Evolutionary conservation across 352 stramenopile species (phyloP).

Genomic region (Phytophthora crassamura): DNA sequence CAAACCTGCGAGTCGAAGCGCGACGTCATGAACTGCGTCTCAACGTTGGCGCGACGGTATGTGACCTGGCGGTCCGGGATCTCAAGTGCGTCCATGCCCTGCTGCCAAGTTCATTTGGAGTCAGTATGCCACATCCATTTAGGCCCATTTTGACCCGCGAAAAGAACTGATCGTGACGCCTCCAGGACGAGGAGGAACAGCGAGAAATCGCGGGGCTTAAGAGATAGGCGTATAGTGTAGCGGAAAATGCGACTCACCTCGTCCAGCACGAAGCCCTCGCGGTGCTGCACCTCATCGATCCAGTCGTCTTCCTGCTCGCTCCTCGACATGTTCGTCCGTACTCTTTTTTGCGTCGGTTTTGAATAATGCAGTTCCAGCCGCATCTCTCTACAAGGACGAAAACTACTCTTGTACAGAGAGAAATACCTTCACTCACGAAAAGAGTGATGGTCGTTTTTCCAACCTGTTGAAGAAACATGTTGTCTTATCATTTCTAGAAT

Average conservation of each 20-base stretch:
- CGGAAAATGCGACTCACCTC: slow-evolving; percentile 45
- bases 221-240: background rate
- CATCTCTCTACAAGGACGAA: too few relatives aligned
- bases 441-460: too few relatives aligned
- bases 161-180: slow-evolving; percentile 4
- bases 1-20: slow-evolving; percentile 66
- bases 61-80: slow-evolving; percentile 62
- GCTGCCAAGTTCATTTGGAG: slow-evolving; percentile 31
- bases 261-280: slow-evolving; percentile 63
- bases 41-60: slow-evolving; percentile 65
- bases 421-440: too few relatives aligned
- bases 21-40: slow-evolving; percentile 63
- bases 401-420: too few relatives aligned
- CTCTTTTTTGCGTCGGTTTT: slow-evolving; percentile 29
- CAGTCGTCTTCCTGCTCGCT: slow-evolving; percentile 76
- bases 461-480: too few relatives aligned
- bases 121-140: slow-evolving; percentile 22
- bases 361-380: background rate
- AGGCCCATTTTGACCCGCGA: slow-evolving; percentile 9
- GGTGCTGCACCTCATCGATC: slow-evolving; percentile 55
- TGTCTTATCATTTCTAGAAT: too few relatives aligned
- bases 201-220: background rate
- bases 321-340: slow-evolving; percentile 47
- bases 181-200: slow-evolving; percentile 1
- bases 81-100: slow-evolving; percentile 53